Conservation (phyloP, 352 stramenopile genomes). For the Blastocystis sp. region DNA sequence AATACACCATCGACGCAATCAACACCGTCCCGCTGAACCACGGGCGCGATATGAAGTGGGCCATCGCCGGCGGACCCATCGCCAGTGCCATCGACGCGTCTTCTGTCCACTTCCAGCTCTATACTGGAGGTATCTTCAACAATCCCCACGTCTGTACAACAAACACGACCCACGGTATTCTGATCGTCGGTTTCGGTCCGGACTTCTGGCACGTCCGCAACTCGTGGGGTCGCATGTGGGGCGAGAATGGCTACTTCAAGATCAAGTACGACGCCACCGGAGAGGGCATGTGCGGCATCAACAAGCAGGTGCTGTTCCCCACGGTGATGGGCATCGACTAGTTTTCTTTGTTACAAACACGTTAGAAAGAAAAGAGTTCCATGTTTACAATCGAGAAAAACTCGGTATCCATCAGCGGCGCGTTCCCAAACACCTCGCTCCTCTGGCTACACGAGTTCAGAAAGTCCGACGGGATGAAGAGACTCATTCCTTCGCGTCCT, state of each 20-base stretch:
- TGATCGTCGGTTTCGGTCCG: constrained; percentile 83
- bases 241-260: constrained; percentile 78
- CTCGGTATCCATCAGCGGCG: background rate
- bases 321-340: too few species aligned
- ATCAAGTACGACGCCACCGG: constrained; percentile 73
- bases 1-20: too few species aligned
- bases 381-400: background rate
- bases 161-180: constrained; percentile 88
- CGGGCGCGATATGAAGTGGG: too few species aligned
- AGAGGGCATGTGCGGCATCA: constrained; percentile 72
- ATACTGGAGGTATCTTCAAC: constrained; percentile 80
- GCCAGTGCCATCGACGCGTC: constrained; percentile 83
- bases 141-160: constrained; percentile 70
- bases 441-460: background rate
- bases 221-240: constrained; percentile 82
- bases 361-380: background rate
- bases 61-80: too few species aligned
- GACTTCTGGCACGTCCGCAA: constrained; percentile 91
- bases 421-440: background rate
- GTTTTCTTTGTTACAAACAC: background rate
- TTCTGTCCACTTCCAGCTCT: constrained; percentile 86
- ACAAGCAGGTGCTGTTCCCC: constrained; percentile 49
- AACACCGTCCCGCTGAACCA: background rate
- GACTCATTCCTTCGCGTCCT: background rate
- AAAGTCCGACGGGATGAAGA: background rate